Conservation (phyloP, 176 grass and related monocot species). For the Sorghum bicolor region Sorghum_bicolor_NCBIv3 NC_012872.2:7632001-7632500, state of each 20-base stretch:
- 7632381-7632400: background rate
- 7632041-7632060: constrained; percentile 82
- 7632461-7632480: background rate
- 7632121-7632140: constrained; percentile 86
- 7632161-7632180: constrained; percentile 85
- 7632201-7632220: constrained; percentile 67
- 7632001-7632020: constrained; percentile 35
- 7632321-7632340: background rate
- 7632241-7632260: constrained; percentile 63
- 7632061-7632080: constrained; percentile 88
- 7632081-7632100: constrained; percentile 89
- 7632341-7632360: background rate
- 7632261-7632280: constrained; percentile 70
- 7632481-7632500: background rate
- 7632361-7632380: background rate
- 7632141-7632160: constrained; percentile 79
- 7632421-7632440: background rate
- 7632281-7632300: constrained; percentile 52
- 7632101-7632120: constrained; percentile 94
- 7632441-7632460: background rate
- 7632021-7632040: constrained; percentile 93
- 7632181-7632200: constrained; percentile 87
- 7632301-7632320: background rate
- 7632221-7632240: constrained; percentile 74
- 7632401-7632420: background rate